Evolutionary conservation across 2,329 filamentous ascomycete species (phyloP).

Genomic region (Teratosphaeria zuluensis): DNA sequence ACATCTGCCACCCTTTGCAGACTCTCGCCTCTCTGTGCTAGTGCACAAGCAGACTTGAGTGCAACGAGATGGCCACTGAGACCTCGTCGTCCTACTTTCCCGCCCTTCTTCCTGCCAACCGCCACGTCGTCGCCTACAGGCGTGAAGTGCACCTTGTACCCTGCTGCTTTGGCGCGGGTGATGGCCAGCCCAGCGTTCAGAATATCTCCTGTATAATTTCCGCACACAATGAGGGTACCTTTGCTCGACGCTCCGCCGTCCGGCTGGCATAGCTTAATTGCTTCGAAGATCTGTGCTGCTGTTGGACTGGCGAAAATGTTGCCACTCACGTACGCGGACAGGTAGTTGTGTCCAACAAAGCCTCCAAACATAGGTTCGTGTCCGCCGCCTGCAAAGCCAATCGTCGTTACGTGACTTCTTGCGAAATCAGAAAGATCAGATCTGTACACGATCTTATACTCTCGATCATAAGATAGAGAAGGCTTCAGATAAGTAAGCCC

Average conservation of each 20-base stretch:
- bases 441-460: conserved; percentile 29
- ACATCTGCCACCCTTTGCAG: conserved; percentile 26
- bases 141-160: conserved; percentile 47
- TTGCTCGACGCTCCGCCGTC: conserved; percentile 25
- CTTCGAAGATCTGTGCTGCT: conserved; percentile 53
- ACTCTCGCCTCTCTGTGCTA: conserved; percentile 26
- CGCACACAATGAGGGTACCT: conserved; percentile 52
- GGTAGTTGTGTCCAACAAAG: conserved; percentile 53
- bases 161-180: conserved; percentile 47
- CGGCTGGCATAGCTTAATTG: conserved; percentile 46
- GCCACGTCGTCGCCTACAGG: conserved; percentile 58
- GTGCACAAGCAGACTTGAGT: conserved; percentile 52
- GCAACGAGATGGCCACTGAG: conserved; percentile 53
- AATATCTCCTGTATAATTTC: conserved; percentile 57
- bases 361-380: conserved; percentile 54
- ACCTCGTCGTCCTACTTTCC: conserved; percentile 52
- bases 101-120: conserved; percentile 46
- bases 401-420: conserved; percentile 24
- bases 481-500: conserved; percentile 27
- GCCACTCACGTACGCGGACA: conserved; percentile 52
- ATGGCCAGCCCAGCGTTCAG: conserved; percentile 53
- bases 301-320: conserved; percentile 57
- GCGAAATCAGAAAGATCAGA: conserved; percentile 24
- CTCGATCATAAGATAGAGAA: conserved; percentile 23
- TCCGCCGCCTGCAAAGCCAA: conserved; percentile 29